Evolutionary conservation across 805 yeast genomes (phyloP).

Genomic region (Starmerella geochares): DNA sequence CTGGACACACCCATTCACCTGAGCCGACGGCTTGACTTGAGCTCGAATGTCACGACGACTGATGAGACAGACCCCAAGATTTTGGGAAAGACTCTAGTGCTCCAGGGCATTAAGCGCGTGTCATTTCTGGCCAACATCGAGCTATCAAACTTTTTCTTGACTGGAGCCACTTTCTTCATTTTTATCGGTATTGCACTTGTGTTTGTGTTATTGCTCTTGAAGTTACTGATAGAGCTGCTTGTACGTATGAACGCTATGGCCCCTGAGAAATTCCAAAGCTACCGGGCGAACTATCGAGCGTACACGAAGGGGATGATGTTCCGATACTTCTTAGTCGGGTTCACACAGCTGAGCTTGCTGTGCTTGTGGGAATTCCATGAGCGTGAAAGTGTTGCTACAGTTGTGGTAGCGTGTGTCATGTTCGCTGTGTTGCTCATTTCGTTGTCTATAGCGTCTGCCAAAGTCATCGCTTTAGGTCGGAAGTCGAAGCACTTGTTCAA

Average conservation of each 20-base stretch:
- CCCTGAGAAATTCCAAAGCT: constrained; percentile 59
- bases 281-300: constrained; percentile 45
- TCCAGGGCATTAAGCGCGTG: constrained; percentile 89
- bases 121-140: constrained; percentile 77
- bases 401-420: constrained; percentile 68
- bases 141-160: constrained; percentile 72
- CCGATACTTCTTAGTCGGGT: constrained; percentile 71
- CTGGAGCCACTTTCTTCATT: constrained; percentile 73
- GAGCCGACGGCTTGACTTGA: constrained; percentile 5
- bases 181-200: constrained; percentile 57
- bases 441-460: constrained; percentile 58
- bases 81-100: constrained; percentile 59
- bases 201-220: constrained; percentile 48
- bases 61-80: constrained; percentile 50
- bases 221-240: constrained; percentile 60
- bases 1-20: not conserved
- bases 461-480: constrained; percentile 66
- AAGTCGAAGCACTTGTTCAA: constrained; percentile 61
- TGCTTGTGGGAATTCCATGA: constrained; percentile 84
- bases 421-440: constrained; percentile 49
- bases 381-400: constrained; percentile 71
- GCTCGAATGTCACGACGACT: constrained; percentile 26
- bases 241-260: constrained; percentile 50
- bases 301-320: constrained; percentile 81
- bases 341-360: constrained; percentile 74